Base-by-base conservation (phyloP, 306 rosid species). In the Geum urbanum region DNA sequence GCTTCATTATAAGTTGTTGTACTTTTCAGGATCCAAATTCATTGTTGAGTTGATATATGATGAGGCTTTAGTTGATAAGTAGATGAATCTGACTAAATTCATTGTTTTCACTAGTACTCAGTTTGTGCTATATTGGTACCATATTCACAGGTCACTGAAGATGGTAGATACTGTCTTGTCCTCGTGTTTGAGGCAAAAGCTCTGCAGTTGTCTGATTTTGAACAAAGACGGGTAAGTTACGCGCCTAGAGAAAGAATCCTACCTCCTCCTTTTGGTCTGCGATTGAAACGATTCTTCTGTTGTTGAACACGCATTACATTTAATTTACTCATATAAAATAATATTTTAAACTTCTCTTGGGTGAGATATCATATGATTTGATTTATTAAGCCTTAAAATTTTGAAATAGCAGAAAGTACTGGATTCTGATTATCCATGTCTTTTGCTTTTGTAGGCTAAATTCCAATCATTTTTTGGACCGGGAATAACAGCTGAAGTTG, bases 391-490 rank as follows among this genome's bases (percentile, higher is more conserved):
- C 60, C 19, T 47, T 14, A 8, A 32, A 8, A 37, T 56, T 63
- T 51, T 7, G 8, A 47, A 58, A 49, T 35, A 18, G 46, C 54
- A 62, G 56, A 61, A 55, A 62, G 69, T 20, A 32, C 70, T 0
- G n/a, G 53, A 50, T 51, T 68, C 76, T 72, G 62, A 69, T 44
- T 53, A 49, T 49, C 19, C 2, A 51, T 52, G 60, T 82, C 55
- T 24, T 10, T 71, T 9, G 11, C 73, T 72, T 62, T 59, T 81
- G 43, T 67, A 94, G 98, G 96, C 87, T 56, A 94, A 90, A 76
- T 88, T 94, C 76, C 7, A 96, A 67, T 94, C 98, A 53, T 94
- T 90, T 85, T 94, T 94, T 77, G 98, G 98, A 68, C 96, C 99
- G 46, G 96, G 95, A 73, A 82, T 94, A 63, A 77, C 91, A 32